Percentiles rank a stretch among this genome's conserved stretches.
Conservation (phyloP, 2,329 filamentous ascomycete species). For the Apiospora aurea region DNA sequence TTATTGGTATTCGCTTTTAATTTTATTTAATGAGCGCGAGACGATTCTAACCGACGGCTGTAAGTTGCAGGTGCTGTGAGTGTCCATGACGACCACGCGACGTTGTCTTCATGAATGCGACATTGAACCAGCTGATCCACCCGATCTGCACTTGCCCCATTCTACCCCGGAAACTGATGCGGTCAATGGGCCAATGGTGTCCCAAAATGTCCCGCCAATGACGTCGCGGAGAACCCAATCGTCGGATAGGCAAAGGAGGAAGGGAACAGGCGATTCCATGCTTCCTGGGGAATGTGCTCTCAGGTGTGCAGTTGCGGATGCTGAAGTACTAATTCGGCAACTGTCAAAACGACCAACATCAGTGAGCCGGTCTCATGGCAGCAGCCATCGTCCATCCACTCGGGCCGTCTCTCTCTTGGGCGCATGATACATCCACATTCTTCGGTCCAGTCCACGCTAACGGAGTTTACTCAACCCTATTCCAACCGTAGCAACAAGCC, state of each 20-base stretch:
- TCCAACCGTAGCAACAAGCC: neutral
- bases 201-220: neutral
- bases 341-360: neutral
- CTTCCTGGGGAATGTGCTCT: neutral
- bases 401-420: neutral
- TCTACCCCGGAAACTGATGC: slow-evolving; percentile 9
- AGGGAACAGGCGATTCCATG: neutral
- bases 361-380: neutral
- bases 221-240: no score
- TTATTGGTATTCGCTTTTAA: no score
- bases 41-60: no score
- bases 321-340: neutral
- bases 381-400: neutral
- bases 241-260: neutral
- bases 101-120: neutral
- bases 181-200: neutral
- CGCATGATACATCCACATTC: neutral
- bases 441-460: neutral
- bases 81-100: slow-evolving; percentile 13
- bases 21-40: no score
- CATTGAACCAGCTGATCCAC: slow-evolving; percentile 5
- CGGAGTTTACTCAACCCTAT: neutral
- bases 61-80: no score
- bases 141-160: neutral
- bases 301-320: neutral